A percentile compares a stretch with the other conserved stretches of the same genome.
These are phyloP conservation scores for Trichoderma oligosporum DNA, from an alignment of 2,329 filamentous ascomycete genomes.

Conservation along the genomic window DNA sequence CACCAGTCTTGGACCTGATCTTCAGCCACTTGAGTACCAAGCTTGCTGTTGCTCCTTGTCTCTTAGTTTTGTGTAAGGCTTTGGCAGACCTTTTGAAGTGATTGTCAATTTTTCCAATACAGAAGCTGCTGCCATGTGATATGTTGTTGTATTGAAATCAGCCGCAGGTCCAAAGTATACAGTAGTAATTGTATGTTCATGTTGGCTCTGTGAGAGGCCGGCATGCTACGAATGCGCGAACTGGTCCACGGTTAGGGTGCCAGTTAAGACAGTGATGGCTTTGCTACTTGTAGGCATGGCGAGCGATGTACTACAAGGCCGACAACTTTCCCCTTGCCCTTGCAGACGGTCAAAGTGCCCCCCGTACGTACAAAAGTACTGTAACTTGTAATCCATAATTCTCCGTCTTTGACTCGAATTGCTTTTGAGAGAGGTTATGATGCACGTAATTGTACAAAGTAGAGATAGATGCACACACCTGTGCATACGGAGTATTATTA, in stretches of 20 bases:
- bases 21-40: constrained; percentile 5
- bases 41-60: neutral
- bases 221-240: neutral
- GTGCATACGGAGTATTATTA: constrained; percentile 12
- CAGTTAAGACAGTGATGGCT: neutral
- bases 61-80: no score
- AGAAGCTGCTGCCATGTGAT: no score
- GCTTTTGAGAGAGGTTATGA: neutral
- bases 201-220: neutral
- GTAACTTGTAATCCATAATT: neutral
- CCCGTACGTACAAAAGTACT: neutral
- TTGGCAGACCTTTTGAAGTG: neutral
- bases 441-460: neutral
- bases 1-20: neutral
- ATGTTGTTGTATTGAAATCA: no score
- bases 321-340: neutral
- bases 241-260: neutral
- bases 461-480: neutral
- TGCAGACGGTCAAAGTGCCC: neutral
- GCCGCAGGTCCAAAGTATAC: no score
- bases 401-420: neutral
- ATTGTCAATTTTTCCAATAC: neutral
- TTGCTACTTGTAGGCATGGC: no score
- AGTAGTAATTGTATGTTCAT: no score
- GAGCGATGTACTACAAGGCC: neutral